Base-by-base conservation (phyloP, 169 alveolate genomes). In the Plasmodium chabaudi region DNA sequence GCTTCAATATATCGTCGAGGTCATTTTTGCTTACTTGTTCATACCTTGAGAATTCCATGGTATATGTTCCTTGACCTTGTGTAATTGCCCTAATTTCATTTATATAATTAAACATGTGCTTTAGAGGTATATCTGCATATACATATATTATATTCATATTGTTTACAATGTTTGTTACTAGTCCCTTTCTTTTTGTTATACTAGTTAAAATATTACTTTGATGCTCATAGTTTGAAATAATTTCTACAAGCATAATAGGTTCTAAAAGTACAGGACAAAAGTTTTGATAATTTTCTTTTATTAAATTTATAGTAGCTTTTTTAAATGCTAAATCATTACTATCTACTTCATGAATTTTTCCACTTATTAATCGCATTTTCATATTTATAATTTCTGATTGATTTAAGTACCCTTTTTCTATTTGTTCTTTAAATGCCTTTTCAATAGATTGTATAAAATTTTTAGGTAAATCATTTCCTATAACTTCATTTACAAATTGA, bases 231-330 rank as follows among this genome's bases (percentile, higher is more conserved):
- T 98, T 98, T 1, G 95, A 95, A 21, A 95, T 93, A 25, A 97
- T 98, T 87, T 98, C 99, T 17, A 98, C 98, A 27, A 92, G 88
- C 99, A 97, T 98, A 15, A 97, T 77, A 19, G 99, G 99, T 87
- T 97, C 99, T 70, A 97, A 82, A 34, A 97, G 95, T 46, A 92
- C 87, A 7, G 98, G 98, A 13, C 91, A 84, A 19, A 98, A 98
- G 21, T 92, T 93, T 63, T 89, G 93, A 77, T 94, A 96, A 87
- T 59, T 87, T 68, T 75, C 95, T 92, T 49, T 72, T 12, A 88
- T 64, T 42, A 67, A 55, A 63, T 87, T 63, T 42, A 94, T 94
- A 47, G 99, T 97, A 9, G 99, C 99, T 69, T 93, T 92, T 90
- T 94, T 95, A 92, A 98, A 98, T 47, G 99, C 99, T 60, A 94